Evolutionary conservation across 1,284 basidiomycete genomes (phyloP).

Genomic region (Ganoderma lingzhi): DNA sequence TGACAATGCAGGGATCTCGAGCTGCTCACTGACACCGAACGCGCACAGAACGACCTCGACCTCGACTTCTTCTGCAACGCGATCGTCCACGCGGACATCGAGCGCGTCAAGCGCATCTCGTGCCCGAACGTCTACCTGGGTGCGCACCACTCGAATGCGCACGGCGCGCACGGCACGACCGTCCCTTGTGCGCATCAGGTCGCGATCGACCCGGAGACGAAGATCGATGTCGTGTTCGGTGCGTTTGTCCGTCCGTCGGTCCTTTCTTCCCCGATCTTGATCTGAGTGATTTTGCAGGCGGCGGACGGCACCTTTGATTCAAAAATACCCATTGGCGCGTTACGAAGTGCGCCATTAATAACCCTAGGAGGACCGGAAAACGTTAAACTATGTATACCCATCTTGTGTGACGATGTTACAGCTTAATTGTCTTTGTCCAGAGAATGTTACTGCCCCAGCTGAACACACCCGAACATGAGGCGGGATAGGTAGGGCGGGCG

Average conservation of each 20-base stretch:
- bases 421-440: neutral
- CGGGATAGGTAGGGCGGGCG: too few relatives aligned
- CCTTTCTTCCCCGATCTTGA: too few relatives aligned
- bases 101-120: slow-evolving; percentile 53
- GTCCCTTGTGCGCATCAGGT: slow-evolving; percentile 15
- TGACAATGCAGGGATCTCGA: neutral
- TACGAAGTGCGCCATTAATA: neutral
- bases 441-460: neutral
- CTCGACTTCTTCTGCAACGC: slow-evolving; percentile 66
- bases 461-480: too few relatives aligned
- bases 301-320: neutral
- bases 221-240: slow-evolving; percentile 35
- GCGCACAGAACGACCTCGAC: slow-evolving; percentile 65
- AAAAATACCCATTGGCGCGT: neutral
- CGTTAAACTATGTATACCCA: neutral
- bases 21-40: neutral
- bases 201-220: slow-evolving; percentile 13
- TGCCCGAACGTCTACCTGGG: slow-evolving; percentile 56
- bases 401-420: neutral
- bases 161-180: slow-evolving; percentile 3
- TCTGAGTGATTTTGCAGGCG: neutral
- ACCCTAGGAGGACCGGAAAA: neutral
- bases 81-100: slow-evolving; percentile 60
- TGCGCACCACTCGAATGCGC: slow-evolving; percentile 27
- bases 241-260: neutral